These are phyloP conservation scores for Cercospora berteroae DNA, from an alignment of 2,329 filamentous ascomycete genomes.

Conservation along the genomic window DNA sequence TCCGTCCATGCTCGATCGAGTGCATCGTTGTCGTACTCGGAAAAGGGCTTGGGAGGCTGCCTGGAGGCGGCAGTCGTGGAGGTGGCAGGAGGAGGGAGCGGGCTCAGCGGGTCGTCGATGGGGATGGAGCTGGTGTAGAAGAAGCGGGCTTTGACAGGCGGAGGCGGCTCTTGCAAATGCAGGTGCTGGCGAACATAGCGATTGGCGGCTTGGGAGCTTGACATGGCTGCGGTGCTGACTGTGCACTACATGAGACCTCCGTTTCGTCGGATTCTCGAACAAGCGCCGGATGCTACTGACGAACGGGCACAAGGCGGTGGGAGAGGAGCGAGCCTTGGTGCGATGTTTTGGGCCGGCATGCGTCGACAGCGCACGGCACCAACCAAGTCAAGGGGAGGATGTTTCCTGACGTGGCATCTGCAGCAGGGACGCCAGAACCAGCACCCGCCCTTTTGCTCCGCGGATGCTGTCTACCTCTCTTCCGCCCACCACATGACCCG, in stretches of 20 bases:
- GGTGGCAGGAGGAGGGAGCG: constrained; percentile 36
- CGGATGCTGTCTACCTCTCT: background rate
- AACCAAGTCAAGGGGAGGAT: background rate
- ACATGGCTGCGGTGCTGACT: constrained; percentile 11
- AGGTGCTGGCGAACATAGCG: constrained; percentile 48
- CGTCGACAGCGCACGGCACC: background rate
- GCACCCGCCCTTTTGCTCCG: background rate
- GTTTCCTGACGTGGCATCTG: constrained; percentile 1
- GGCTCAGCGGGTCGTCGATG: constrained; percentile 43
- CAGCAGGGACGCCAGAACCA: background rate
- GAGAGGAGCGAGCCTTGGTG: background rate
- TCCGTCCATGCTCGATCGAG: constrained; percentile 40
- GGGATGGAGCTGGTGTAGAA: constrained; percentile 40
- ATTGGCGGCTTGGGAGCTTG: constrained; percentile 10
- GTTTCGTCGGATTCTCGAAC: background rate
- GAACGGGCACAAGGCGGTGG: background rate
- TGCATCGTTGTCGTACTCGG: constrained; percentile 39
- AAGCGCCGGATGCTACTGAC: background rate
- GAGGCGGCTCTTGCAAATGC: constrained; percentile 40
- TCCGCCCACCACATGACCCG: constrained; percentile 6
- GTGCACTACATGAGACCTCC: background rate
- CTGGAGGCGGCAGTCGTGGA: constrained; percentile 25
- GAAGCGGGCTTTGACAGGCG: constrained; percentile 38
- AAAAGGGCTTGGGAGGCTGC: constrained; percentile 40
- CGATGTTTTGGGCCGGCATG: background rate